Evolutionary conservation across 2,329 filamentous ascomycete genomes (phyloP), one percentile per base, ranked within the genome.

Genomic region (Berkeleyomyces basicola): DNA sequence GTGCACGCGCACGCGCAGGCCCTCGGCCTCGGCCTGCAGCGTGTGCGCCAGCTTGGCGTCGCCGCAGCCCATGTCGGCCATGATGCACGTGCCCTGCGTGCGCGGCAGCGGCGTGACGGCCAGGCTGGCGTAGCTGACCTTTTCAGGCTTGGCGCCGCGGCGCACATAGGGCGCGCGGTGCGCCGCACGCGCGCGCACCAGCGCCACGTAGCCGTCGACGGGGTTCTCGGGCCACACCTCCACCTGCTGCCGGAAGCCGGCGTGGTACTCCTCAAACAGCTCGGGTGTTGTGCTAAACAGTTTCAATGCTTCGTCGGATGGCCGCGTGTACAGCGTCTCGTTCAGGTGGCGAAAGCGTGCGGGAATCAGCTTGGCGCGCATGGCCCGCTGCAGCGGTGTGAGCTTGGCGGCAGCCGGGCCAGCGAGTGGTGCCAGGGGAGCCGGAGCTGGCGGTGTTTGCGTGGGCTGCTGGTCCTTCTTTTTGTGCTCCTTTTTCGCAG

Each of bases 311-410:
- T 93, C 84, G 43, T 79, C 78, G 0, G 93, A 99, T 0, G 91
- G 88, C 6, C 86, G 88, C 3, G 92, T 97, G 76, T 99, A 99
- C 11, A 99, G 84, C 0, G 90, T 92, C 76, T 99, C 88, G 73
- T 99, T 99, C 66, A 99, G 84, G 74, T 97, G 90, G 67, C 93
- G 90, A 81, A 99, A 99, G 64, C 93, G 90, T 1, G 93, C 91
- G 7, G 91, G 95, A 66, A 95, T 81, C 66, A 99, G 84, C 77
- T 99, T 99, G 71, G 90, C 86, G 66, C 89, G 86, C 93, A 99
- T 99, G 3, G 89, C 85, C 62, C 87, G 84, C 78, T 99, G 93
- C 63, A 99, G 84, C 3, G 93, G 90, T 0, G 93, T 99, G 70
- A 99, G 82, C 68, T 88, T 89, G 66, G 73, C 70, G 37, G 75